Evolutionary conservation across 352 stramenopile species (phyloP).

Genomic region (Hyaloperonospora brassicae): DNA sequence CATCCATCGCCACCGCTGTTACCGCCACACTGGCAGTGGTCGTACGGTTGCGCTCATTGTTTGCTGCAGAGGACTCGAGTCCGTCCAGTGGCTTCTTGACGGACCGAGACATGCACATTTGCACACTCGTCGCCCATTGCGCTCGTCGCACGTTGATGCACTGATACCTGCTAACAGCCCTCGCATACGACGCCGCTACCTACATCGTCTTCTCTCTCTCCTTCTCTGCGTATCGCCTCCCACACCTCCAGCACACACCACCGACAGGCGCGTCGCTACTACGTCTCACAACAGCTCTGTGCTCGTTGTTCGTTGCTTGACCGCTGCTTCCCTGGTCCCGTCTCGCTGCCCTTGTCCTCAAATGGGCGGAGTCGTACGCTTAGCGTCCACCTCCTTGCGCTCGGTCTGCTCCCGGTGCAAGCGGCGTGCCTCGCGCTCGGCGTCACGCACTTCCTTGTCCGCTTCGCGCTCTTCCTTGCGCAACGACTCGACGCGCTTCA

Average conservation of each 20-base stretch:
- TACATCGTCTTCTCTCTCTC: constrained; percentile 9
- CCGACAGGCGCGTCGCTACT: constrained; percentile 39
- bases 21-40: too few relatives aligned
- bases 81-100: too few relatives aligned
- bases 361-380: constrained; percentile 31
- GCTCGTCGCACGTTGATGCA: constrained; percentile 1
- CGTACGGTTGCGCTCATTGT: too few relatives aligned
- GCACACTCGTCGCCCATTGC: too few relatives aligned
- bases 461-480: constrained; percentile 58
- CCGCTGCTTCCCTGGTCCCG: too few relatives aligned
- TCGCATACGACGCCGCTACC: neutral
- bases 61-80: too few relatives aligned
- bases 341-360: neutral
- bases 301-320: too few relatives aligned
- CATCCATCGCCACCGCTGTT: constrained; percentile 33
- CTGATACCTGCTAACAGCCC: neutral
- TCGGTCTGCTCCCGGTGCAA: constrained; percentile 50
- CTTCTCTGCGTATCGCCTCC: constrained; percentile 20
- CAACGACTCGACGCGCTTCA: constrained; percentile 63
- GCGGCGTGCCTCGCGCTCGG: constrained; percentile 42
- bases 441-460: constrained; percentile 45
- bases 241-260: constrained; percentile 28
- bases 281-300: too few relatives aligned
- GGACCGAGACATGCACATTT: too few relatives aligned
- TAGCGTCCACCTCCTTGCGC: constrained; percentile 37